A percentile compares a stretch with the other conserved stretches of the same genome.
Conservation (phyloP, 805 yeast genomes). For the Cyberlindnera samutprakarnensis region DNA sequence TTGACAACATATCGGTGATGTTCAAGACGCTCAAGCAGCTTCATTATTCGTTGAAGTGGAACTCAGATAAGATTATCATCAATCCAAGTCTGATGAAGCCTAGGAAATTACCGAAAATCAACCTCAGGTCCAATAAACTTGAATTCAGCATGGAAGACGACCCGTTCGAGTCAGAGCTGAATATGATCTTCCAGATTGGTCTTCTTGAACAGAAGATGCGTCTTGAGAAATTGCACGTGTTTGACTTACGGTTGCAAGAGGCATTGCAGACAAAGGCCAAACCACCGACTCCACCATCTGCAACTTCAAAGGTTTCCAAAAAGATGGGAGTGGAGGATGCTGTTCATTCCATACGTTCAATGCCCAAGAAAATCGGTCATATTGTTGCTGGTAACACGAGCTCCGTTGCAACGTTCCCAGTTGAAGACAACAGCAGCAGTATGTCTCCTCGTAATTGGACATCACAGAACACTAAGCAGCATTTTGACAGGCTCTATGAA, state of each 20-base stretch:
- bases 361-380: constrained; percentile 3
- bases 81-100: constrained; percentile 32
- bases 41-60: constrained; percentile 37
- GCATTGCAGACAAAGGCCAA: constrained; percentile 9
- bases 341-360: constrained; percentile 1
- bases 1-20: constrained; percentile 68
- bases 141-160: constrained; percentile 75
- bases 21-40: constrained; percentile 62
- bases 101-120: constrained; percentile 48
- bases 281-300: constrained; percentile 1
- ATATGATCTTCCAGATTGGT: constrained; percentile 60
- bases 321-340: constrained; percentile 5
- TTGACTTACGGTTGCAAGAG: constrained; percentile 27
- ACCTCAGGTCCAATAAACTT: constrained; percentile 46
- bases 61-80: constrained; percentile 30
- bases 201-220: constrained; percentile 56
- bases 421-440: not conserved
- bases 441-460: not conserved
- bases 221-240: constrained; percentile 37
- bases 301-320: constrained; percentile 4
- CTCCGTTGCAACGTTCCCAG: constrained; percentile 5
- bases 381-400: constrained; percentile 3
- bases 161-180: constrained; percentile 75
- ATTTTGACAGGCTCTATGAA: constrained; percentile 26
- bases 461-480: not conserved